These are phyloP conservation scores for Spathaspora passalidarum DNA, from an alignment of 805 yeast species.

Conservation along the genomic window DNA sequence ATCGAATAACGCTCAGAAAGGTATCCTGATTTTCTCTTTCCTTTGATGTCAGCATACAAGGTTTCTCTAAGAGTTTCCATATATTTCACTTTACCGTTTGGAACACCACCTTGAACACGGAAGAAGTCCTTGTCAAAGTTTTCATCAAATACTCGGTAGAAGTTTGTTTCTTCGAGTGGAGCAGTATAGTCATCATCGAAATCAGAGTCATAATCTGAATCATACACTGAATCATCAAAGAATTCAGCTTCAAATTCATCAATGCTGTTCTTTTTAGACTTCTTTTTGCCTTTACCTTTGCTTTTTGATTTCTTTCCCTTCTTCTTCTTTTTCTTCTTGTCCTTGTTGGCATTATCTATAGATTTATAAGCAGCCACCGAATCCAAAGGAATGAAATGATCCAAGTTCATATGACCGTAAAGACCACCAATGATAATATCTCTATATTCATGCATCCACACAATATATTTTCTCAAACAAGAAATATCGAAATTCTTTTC, in stretches of 20 bases:
- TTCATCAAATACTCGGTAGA: conserved; percentile 10
- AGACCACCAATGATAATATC: conserved; percentile 82
- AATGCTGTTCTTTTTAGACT: background rate
- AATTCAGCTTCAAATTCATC: conserved; percentile 11
- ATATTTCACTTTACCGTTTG: conserved; percentile 62
- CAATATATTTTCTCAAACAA: conserved; percentile 70
- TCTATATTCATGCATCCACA: conserved; percentile 82
- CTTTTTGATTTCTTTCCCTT: conserved; percentile 1
- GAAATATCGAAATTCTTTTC: conserved; percentile 71
- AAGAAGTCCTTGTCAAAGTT: conserved; percentile 12
- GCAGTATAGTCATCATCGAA: conserved; percentile 19
- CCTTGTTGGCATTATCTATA: conserved; percentile 22
- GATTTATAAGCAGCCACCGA: conserved; percentile 63
- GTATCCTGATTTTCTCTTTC: conserved; percentile 40
- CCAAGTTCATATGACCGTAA: conserved; percentile 88
- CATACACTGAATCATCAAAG: conserved; percentile 16
- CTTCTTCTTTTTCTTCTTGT: conserved; percentile 6
- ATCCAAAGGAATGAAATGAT: conserved; percentile 79
- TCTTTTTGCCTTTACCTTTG: conserved; percentile 2
- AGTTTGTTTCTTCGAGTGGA: conserved; percentile 10
- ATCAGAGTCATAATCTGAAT: conserved; percentile 25
- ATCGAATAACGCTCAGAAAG: conserved; percentile 61
- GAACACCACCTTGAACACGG: conserved; percentile 57
- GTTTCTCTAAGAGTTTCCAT: conserved; percentile 55
- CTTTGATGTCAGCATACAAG: conserved; percentile 49